These are phyloP conservation scores for Atkinsonella texensis DNA, from an alignment of 2,329 filamentous ascomycete genomes.

Conservation along the genomic window DNA sequence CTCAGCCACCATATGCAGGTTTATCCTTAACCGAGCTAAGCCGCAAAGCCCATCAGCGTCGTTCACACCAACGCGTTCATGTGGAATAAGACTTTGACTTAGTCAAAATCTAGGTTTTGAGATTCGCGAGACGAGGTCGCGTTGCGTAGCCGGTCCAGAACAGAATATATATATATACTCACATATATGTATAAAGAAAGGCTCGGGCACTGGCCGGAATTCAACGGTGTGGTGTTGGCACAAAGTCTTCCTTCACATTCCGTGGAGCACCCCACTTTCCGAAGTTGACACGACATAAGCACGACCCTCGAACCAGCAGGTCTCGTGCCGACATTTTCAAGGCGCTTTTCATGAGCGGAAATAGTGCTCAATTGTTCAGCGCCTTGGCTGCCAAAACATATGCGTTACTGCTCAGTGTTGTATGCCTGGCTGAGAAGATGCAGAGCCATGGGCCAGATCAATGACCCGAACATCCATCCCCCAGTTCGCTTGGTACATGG, in stretches of 20 bases:
- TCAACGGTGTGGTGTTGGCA: neutral
- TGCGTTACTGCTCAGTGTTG: too few relatives aligned
- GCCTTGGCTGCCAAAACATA: too few relatives aligned
- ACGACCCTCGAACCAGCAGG: neutral
- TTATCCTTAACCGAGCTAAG: neutral
- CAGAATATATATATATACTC: neutral
- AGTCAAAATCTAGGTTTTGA: neutral
- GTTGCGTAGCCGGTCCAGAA: neutral
- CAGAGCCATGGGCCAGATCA: too few relatives aligned
- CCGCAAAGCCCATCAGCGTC: neutral
- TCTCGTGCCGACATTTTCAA: neutral
- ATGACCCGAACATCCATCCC: too few relatives aligned
- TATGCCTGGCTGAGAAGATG: too few relatives aligned
- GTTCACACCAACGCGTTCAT: too few relatives aligned
- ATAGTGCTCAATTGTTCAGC: neutral
- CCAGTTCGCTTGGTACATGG: too few relatives aligned
- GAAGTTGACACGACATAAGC: neutral
- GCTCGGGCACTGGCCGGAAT: neutral
- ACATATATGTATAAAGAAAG: too few relatives aligned
- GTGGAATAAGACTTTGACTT: neutral
- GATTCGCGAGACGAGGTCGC: neutral
- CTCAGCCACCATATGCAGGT: neutral
- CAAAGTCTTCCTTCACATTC: neutral
- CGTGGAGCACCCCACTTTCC: neutral
- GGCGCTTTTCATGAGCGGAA: neutral